These are phyloP conservation scores for Liriodendron chinense DNA, from an alignment of 164 flowering plant genomes.

Conservation along the genomic window DNA sequence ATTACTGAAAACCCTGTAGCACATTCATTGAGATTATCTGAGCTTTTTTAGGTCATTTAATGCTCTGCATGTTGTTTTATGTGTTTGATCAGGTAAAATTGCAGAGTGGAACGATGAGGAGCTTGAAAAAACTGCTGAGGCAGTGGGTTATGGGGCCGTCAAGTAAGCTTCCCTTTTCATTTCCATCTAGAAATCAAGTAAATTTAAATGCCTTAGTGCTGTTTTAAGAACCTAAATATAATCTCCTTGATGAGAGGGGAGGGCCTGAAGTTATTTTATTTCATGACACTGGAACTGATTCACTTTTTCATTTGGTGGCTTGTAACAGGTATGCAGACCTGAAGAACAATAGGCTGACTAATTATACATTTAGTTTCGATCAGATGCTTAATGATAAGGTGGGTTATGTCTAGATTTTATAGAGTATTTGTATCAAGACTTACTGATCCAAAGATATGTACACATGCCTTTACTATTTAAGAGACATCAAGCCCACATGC, in stretches of 20 bases:
- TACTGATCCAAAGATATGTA: too few species aligned
- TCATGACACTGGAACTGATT: neutral
- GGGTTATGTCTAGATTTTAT: neutral
- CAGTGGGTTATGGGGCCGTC: slow-evolving; percentile 98
- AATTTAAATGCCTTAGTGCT: neutral
- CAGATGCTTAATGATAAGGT: slow-evolving; percentile 98
- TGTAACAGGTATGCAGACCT: slow-evolving; percentile 83
- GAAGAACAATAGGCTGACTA: slow-evolving; percentile 94
- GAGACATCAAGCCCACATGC: too few species aligned
- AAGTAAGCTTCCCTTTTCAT: slow-evolving; percentile 52
- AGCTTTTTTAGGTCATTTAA: slow-evolving; percentile 5
- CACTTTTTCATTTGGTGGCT: neutral
- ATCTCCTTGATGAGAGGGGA: neutral
- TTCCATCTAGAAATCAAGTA: neutral
- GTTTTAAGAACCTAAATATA: neutral
- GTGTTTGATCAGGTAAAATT: slow-evolving; percentile 56
- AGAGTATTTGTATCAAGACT: too few species aligned
- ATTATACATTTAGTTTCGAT: slow-evolving; percentile 86
- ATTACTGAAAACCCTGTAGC: too few species aligned
- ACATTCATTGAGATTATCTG: neutral
- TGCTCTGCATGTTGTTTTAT: neutral
- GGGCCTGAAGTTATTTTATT: neutral
- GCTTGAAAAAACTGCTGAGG: slow-evolving; percentile 84
- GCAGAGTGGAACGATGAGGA: slow-evolving; percentile 79
- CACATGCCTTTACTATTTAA: too few species aligned